Percentiles rank a stretch among this genome's conserved stretches.
These are phyloP conservation scores for Candida ulmi DNA, from an alignment of 805 yeast genomes.

Conservation along the genomic window DNA sequence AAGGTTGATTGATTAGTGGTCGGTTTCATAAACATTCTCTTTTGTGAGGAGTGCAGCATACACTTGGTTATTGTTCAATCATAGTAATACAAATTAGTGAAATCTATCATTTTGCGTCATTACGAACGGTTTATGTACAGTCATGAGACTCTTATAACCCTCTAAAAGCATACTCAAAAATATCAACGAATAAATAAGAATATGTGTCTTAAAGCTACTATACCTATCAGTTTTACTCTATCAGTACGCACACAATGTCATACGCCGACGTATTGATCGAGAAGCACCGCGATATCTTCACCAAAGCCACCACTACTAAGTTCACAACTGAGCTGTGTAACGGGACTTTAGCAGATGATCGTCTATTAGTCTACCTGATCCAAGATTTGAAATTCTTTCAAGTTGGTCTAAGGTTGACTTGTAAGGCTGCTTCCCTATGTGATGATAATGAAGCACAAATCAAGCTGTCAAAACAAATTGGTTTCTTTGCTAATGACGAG, in stretches of 20 bases:
- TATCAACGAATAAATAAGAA: too few relatives aligned
- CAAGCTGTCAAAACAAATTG: slow-evolving; percentile 42
- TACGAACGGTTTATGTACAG: too few relatives aligned
- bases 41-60: too few relatives aligned
- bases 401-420: slow-evolving; percentile 35
- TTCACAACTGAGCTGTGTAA: slow-evolving; percentile 23
- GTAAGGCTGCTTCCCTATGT: slow-evolving; percentile 38
- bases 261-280: slow-evolving; percentile 5
- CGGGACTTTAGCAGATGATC: slow-evolving; percentile 27
- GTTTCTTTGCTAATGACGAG: slow-evolving; percentile 43
- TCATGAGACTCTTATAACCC: background rate
- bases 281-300: slow-evolving; percentile 4
- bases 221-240: too few relatives aligned
- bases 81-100: too few relatives aligned
- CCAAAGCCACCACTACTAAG: slow-evolving; percentile 10
- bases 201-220: too few relatives aligned
- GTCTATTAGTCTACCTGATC: background rate
- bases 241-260: slow-evolving; percentile 1
- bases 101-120: too few relatives aligned
- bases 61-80: too few relatives aligned
- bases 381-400: slow-evolving; percentile 35
- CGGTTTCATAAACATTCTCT: too few relatives aligned
- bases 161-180: too few relatives aligned
- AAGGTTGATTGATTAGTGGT: too few relatives aligned
- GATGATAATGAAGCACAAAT: slow-evolving; percentile 34